Base-by-base conservation (phyloP, 2,329 filamentous ascomycete species). In the Colletotrichum chlorophyti region DNA sequence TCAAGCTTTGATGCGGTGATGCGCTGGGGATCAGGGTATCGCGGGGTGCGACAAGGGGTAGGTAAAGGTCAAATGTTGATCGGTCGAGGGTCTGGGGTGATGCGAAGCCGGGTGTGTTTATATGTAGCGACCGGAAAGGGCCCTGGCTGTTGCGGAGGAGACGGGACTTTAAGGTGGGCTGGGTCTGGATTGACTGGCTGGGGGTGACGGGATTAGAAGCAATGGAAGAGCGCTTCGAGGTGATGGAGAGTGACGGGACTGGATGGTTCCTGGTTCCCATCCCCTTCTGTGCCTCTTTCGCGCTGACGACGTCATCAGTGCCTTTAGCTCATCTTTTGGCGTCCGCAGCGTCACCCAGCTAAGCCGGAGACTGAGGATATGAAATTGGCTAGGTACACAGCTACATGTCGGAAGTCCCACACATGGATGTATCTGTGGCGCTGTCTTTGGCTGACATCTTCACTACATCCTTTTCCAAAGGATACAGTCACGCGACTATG, bases 281-380 rank as follows among this genome's bases (percentile, higher is more conserved):
- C 51, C 43, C 53, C 34, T 21, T 12, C 17, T 40, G 59, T 60
- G 60, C 58, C 58, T 63, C 58, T 47, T 60, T 52, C 60, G 47
- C 31, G 31, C 37, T 59, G 59, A 49, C 61, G 59, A 63, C 61
- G 61, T 63, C 61, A 63, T 63, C 51, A 15, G 49, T 54, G 38
- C 19, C 32, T 40, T 37, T 63, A 63, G 61, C 51, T 60, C 50
- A 35, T 38, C 42, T 47, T 58, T 51, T 52, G 43, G 49, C 45
- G 52, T 57, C 50, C 52, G 57, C 52, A 49, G 45, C 57, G 52
- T 60, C 51, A 60, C 57, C 45, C 15, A 59, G 51, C 51, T 50
- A 60, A 35, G 43, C 38, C 31, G 42, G 31, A 43, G 55, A 37
- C 51, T 40, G 37, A 24, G 32, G 37, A 19, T 29, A 37, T n/a